These are phyloP conservation scores for Tripidium arundinaceum DNA, from an alignment of 202 grass and related monocot genomes.

Conservation along the genomic window DNA sequence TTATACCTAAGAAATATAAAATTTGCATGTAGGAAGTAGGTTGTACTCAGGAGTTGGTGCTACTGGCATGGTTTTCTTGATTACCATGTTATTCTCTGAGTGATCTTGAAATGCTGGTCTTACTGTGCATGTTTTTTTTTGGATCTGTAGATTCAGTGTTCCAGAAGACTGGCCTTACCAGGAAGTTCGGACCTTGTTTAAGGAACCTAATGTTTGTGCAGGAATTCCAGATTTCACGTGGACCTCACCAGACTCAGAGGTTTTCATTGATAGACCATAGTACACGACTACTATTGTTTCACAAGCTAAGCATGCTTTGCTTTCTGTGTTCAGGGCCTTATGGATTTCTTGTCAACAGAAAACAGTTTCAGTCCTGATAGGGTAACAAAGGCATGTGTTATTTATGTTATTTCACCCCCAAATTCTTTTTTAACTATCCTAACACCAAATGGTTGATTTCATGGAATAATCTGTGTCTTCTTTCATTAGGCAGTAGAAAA, in stretches of 20 bases:
- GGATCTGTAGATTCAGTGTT: constrained; percentile 57
- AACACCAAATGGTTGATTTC: not conserved
- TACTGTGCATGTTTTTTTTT: constrained; percentile 11
- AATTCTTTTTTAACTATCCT: not conserved
- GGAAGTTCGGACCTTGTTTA: constrained; percentile 74
- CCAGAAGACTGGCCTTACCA: constrained; percentile 86
- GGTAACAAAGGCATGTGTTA: constrained; percentile 59
- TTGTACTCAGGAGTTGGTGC: not conserved
- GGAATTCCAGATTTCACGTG: constrained; percentile 73
- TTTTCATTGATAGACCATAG: too few species aligned
- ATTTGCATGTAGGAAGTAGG: not conserved
- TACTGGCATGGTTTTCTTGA: not conserved
- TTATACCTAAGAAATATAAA: not conserved
- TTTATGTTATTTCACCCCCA: constrained; percentile 18
- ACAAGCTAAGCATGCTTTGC: too few species aligned
- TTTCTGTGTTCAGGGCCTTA: too few species aligned
- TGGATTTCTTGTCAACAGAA: constrained; percentile 66
- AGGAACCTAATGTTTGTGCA: constrained; percentile 63
- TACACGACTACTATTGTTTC: too few species aligned
- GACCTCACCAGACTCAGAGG: too few species aligned
- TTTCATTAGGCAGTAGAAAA: constrained; percentile 69
- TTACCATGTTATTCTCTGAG: constrained; percentile 4
- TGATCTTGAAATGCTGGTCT: constrained; percentile 12
- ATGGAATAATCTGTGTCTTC: constrained; percentile 7
- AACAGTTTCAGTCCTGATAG: constrained; percentile 81